These are phyloP conservation scores for Xylaria polymorpha DNA, from an alignment of 2,329 filamentous ascomycete species.

Conservation along the genomic window DNA sequence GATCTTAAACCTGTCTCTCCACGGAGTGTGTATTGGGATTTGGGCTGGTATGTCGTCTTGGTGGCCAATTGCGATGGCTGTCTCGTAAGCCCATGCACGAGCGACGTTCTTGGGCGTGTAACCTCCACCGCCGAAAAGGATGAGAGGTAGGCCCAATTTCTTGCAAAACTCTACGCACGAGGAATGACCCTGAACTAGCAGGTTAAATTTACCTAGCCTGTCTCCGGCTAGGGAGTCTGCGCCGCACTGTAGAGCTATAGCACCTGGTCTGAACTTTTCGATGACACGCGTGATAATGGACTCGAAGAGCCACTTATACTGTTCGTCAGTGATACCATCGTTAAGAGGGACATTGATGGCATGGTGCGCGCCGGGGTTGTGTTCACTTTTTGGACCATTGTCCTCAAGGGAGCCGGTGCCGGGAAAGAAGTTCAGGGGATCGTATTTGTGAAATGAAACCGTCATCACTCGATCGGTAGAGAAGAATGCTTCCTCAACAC, in stretches of 20 bases:
- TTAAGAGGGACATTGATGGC: constrained; percentile 90
- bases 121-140: constrained; percentile 93
- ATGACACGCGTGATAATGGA: constrained; percentile 82
- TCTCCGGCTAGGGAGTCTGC: constrained; percentile 95
- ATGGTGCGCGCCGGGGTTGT: constrained; percentile 89
- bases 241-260: constrained; percentile 94
- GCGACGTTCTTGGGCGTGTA: constrained; percentile 98
- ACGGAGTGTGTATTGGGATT: constrained; percentile 84
- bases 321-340: constrained; percentile 90
- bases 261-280: constrained; percentile 85
- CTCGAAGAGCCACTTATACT: constrained; percentile 88
- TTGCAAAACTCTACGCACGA: constrained; percentile 93
- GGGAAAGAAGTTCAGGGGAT: constrained; percentile 84
- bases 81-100: constrained; percentile 96
- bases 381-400: constrained; percentile 83
- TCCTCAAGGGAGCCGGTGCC: constrained; percentile 89
- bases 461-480: constrained; percentile 94
- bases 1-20: constrained; percentile 88
- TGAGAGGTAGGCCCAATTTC: constrained; percentile 79
- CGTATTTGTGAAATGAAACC: constrained; percentile 96
- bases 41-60: constrained; percentile 75
- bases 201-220: constrained; percentile 92
- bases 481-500: constrained; percentile 93
- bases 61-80: constrained; percentile 84
- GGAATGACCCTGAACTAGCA: constrained; percentile 94